Percentiles rank a stretch among this genome's conserved stretches.
These are phyloP conservation scores for Microbotryomycetes sp. DNA, from an alignment of 1,284 basidiomycete genomes.

Conservation along the genomic window DNA sequence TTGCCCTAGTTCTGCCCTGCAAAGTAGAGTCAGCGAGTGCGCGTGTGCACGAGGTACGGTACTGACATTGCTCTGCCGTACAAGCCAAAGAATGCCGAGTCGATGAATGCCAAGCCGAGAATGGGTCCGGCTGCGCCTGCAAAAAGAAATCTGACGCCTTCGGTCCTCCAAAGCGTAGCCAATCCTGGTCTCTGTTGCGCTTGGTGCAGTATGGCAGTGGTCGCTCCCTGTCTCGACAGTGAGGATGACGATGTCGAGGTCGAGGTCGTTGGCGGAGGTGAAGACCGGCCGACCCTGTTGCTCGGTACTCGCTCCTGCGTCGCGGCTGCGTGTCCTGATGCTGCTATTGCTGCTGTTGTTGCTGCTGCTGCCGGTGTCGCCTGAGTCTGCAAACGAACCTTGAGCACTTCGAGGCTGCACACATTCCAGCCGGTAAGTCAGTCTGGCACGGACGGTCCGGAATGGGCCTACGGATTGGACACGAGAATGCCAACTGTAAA, in stretches of 20 bases:
- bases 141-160: slow-evolving; percentile 35
- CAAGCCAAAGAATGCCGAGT: slow-evolving; percentile 37
- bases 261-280: slow-evolving; percentile 9
- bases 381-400: slow-evolving; percentile 36
- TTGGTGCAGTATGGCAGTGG: slow-evolving; percentile 4
- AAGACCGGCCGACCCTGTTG: slow-evolving; percentile 7
- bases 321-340: slow-evolving; percentile 3
- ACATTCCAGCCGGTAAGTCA: not conserved
- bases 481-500: slow-evolving; percentile 32
- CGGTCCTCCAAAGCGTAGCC: slow-evolving; percentile 30
- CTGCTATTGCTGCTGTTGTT: slow-evolving; percentile 6
- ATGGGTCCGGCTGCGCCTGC: slow-evolving; percentile 38
- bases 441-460: not conserved
- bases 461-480: slow-evolving; percentile 29
- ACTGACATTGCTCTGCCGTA: slow-evolving; percentile 37
- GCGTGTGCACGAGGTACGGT: not conserved
- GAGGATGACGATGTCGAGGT: not conserved
- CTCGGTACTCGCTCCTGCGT: slow-evolving; percentile 8
- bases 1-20: slow-evolving; percentile 29
- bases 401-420: slow-evolving; percentile 23
- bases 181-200: slow-evolving; percentile 19
- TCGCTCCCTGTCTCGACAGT: not conserved
- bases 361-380: slow-evolving; percentile 3
- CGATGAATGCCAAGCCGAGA: slow-evolving; percentile 37
- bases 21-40: not conserved